These are phyloP conservation scores for Nectriaceae sp. DNA, from an alignment of 2,329 filamentous ascomycete genomes.

Conservation along the genomic window DNA sequence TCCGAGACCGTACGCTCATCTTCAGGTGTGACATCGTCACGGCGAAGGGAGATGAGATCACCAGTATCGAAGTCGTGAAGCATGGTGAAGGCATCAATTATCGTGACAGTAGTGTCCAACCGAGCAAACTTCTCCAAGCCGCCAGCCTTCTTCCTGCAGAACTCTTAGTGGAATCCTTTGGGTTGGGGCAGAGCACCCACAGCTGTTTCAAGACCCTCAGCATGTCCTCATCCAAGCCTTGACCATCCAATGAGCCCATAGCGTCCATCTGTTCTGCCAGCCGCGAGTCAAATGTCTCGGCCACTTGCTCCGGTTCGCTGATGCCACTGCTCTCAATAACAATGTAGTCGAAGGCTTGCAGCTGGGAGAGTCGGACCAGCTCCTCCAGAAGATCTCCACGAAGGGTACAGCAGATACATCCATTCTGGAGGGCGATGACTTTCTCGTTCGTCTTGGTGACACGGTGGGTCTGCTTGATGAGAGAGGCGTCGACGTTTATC, in stretches of 20 bases:
- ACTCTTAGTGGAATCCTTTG: slow-evolving; percentile 3
- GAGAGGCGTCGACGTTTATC: slow-evolving; percentile 65
- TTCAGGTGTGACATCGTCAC: slow-evolving; percentile 62
- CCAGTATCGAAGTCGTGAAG: slow-evolving; percentile 71
- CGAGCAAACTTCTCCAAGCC: slow-evolving; percentile 66
- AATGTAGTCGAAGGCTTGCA: slow-evolving; percentile 68
- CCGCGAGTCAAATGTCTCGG: slow-evolving; percentile 68
- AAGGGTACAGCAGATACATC: slow-evolving; percentile 76
- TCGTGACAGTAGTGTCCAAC: slow-evolving; percentile 71
- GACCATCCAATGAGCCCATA: slow-evolving; percentile 32
- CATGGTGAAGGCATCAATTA: slow-evolving; percentile 73
- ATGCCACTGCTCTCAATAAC: slow-evolving; percentile 73
- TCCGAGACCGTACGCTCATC: slow-evolving; percentile 76
- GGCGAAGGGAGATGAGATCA: slow-evolving; percentile 66
- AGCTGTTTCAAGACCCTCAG: slow-evolving; percentile 38
- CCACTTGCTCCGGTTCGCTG: slow-evolving; percentile 73
- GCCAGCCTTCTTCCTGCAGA: slow-evolving; percentile 51
- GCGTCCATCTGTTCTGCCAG: slow-evolving; percentile 49
- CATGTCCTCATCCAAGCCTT: slow-evolving; percentile 37
- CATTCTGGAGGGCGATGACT: slow-evolving; percentile 69
- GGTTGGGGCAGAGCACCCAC: slow-evolving; percentile 22
- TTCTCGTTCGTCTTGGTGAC: slow-evolving; percentile 63
- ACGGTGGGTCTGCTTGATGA: slow-evolving; percentile 58
- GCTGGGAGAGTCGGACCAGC: slow-evolving; percentile 62
- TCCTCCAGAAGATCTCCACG: slow-evolving; percentile 72